Evolutionary conservation across 2,329 filamentous ascomycete species (phyloP), one percentile per base, ranked within the genome.

Genomic region (Nakataea oryzae): DNA sequence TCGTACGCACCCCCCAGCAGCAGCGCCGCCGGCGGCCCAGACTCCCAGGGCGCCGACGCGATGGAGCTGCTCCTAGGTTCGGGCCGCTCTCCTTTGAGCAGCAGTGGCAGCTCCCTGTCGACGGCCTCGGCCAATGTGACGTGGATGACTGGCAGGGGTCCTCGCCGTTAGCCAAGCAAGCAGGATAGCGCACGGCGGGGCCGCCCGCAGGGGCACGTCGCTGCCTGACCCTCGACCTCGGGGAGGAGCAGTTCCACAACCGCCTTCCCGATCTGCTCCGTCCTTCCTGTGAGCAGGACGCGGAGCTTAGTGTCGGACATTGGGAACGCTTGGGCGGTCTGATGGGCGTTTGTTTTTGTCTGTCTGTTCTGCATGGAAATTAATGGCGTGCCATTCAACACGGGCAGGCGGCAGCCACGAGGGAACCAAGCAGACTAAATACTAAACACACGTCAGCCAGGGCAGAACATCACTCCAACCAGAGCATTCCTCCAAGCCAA

Each of bases 1-100:
- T 62, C 59, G 59, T 65, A 70, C 2, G 62, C 69, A 8, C 67
- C 69, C 3, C 70, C 70, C 1, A 70, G 63, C 3, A 71, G 32
- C 4, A 70, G 30, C 1, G 67, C 67, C 7, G 61, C 61, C 1
- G 67, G 67, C 21, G 59, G 59, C 1, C 34, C 34, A 2, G 61
- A 62, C 4, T 61, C 60, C 63, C 65, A 63, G 54, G 67, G 63
- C 6, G 62, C 64, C n/a, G 61, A 65, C n/a, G 27, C 28, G 54
- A 67, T 66, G 2, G 62, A 32, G 63, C 65, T 68, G 61, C 63
- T 62, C 1, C 63, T 61, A 14, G 61, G 54, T 3, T 54, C 27
- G 3, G 66, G 65, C 3, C 26, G 13, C 26, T 64, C 59, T 13
- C 65, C 66, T 12, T 55, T 62, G 3, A 70, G 63, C 5, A 70